A percentile compares a stretch with the other conserved stretches of the same genome.
Evolutionary conservation across 176 grass and related monocot species (phyloP).

Genomic region (Thinopyrum elongatum): DNA sequence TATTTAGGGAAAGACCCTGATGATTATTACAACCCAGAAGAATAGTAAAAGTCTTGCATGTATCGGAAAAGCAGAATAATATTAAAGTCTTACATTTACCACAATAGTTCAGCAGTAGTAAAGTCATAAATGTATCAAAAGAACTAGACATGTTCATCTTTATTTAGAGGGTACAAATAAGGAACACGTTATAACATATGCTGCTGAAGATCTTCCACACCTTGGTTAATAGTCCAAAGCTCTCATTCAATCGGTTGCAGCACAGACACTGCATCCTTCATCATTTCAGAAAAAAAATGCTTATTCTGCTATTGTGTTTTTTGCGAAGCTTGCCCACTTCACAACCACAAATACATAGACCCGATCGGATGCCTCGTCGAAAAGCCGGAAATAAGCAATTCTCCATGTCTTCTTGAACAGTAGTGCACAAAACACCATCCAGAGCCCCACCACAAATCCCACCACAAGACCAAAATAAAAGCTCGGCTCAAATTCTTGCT

Average conservation of each 20-base stretch:
- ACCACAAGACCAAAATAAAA: neutral
- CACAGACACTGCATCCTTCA: neutral
- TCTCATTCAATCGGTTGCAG: neutral
- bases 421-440: slow-evolving; percentile 14
- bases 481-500: neutral
- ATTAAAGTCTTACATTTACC: too few species aligned
- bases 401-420: slow-evolving; percentile 32
- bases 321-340: neutral
- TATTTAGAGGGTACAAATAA: neutral
- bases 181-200: neutral
- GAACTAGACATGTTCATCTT: too few species aligned
- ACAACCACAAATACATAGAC: neutral
- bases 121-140: too few species aligned
- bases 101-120: too few species aligned
- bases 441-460: slow-evolving; percentile 33
- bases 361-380: neutral
- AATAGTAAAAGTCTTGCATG: too few species aligned
- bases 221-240: neutral
- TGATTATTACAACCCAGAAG: too few species aligned
- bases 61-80: too few species aligned
- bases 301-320: neutral
- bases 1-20: too few species aligned
- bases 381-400: slow-evolving; percentile 19
- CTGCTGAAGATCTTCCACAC: neutral
- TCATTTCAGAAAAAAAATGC: too few species aligned